A percentile compares a stretch with the other conserved stretches of the same genome.
phyloP scores from a whole-genome alignment of 2,329 filamentous ascomycete genomes.

The Hypoxylon sp. region DNA sequence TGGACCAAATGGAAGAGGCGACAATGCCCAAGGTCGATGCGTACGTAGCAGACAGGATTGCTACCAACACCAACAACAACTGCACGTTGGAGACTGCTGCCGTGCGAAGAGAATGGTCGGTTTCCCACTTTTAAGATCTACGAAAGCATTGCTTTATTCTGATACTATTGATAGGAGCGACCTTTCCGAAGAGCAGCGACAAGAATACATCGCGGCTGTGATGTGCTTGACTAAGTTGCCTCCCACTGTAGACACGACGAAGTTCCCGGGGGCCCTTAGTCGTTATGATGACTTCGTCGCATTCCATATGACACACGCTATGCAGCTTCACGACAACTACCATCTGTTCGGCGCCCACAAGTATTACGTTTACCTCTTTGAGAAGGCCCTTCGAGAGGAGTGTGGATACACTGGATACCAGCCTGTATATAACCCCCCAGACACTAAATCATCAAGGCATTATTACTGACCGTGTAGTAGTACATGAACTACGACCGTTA shows the following conservation, averaged over 20 bases:
- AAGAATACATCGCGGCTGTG: slow-evolving; percentile 45
- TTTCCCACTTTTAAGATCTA: background rate
- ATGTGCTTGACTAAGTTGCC: slow-evolving; percentile 43
- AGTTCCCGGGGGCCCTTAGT: slow-evolving; percentile 44
- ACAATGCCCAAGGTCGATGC: slow-evolving; percentile 44
- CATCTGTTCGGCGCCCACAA: slow-evolving; percentile 44
- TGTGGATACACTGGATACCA: slow-evolving; percentile 47
- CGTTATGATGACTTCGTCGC: slow-evolving; percentile 46
- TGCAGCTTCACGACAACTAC: slow-evolving; percentile 42
- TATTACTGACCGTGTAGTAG: slow-evolving; percentile 37
- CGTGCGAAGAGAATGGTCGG: slow-evolving; percentile 45
- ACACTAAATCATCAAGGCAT: background rate
- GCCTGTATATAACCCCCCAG: slow-evolving; percentile 37
- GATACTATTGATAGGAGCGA: slow-evolving; percentile 41
- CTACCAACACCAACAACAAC: slow-evolving; percentile 38
- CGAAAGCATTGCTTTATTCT: background rate
- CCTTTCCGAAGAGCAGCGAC: slow-evolving; percentile 39
- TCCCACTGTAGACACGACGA: slow-evolving; percentile 36
- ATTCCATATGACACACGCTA: slow-evolving; percentile 43
- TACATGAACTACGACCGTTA: slow-evolving; percentile 64
- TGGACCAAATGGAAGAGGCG: slow-evolving; percentile 43
- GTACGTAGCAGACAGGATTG: slow-evolving; percentile 39
- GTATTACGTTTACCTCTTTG: slow-evolving; percentile 46
- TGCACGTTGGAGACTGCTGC: slow-evolving; percentile 44
- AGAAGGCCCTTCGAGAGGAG: slow-evolving; percentile 47